phyloP scores from a whole-genome alignment of 441 rosid species.

The Gossypium aridum region DNA sequence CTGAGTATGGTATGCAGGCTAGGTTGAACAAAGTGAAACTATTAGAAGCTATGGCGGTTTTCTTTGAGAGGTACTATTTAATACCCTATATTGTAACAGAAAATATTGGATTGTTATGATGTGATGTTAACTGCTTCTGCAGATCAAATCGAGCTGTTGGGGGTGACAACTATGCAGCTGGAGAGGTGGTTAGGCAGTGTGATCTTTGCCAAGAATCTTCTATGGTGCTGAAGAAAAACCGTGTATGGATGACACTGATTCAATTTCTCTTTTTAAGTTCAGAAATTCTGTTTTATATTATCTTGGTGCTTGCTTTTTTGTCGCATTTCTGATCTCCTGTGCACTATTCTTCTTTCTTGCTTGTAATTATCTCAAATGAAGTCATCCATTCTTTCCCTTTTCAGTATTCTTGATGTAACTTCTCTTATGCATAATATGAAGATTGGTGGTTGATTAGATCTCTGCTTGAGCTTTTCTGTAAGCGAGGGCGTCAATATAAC shows the following conservation, averaged over 20 bases:
- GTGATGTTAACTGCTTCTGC: slow-evolving; percentile 18
- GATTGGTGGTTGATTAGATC: neutral
- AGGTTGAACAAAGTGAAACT: slow-evolving; percentile 70
- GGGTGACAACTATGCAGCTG: slow-evolving; percentile 49
- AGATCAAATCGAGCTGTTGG: slow-evolving; percentile 57
- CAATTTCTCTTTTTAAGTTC: neutral
- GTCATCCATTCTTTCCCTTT: neutral
- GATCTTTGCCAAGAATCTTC: slow-evolving; percentile 72
- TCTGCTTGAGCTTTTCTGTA: neutral
- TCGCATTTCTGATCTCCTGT: neutral
- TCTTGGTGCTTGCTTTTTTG: slow-evolving; percentile 3
- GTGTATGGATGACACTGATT: slow-evolving; percentile 37
- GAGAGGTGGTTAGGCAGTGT: slow-evolving; percentile 72
- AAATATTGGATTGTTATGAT: slow-evolving; percentile 7
- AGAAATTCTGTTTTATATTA: neutral
- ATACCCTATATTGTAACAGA: neutral
- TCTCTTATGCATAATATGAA: neutral
- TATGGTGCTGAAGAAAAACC: slow-evolving; percentile 80
- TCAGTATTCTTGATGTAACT: neutral
- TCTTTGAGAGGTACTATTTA: slow-evolving; percentile 70
- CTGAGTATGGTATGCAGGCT: slow-evolving; percentile 49
- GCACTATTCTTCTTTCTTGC: neutral
- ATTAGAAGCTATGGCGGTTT: slow-evolving; percentile 80
- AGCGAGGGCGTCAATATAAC: neutral
- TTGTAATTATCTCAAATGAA: neutral